Evolutionary conservation across 305 asterid genomes (phyloP).

Genomic region (Nicotiana rustica): DNA sequence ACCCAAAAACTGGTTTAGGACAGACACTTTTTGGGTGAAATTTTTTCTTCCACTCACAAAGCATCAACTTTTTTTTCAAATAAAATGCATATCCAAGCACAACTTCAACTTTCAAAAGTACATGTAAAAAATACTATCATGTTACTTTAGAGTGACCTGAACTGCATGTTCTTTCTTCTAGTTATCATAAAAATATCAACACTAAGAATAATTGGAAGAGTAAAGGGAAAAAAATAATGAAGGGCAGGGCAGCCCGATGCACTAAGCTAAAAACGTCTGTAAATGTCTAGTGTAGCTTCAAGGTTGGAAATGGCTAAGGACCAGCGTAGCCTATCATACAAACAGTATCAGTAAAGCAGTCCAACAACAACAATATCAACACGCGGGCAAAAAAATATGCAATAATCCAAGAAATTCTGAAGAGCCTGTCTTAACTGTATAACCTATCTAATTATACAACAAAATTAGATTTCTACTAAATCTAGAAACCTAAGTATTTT

Average conservation of each 20-base stretch:
- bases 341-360: neutral
- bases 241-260: neutral
- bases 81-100: no score
- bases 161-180: neutral
- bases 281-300: neutral
- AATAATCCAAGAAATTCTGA: neutral
- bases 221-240: neutral
- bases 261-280: neutral
- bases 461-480: neutral
- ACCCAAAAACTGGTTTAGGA: no score
- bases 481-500: constrained; percentile 70
- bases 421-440: neutral
- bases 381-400: constrained; percentile 2
- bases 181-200: neutral
- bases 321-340: neutral
- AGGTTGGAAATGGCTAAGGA: neutral
- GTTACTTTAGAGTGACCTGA: no score
- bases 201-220: neutral
- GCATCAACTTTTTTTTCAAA: no score
- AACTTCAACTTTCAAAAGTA: no score
- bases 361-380: neutral
- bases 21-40: no score
- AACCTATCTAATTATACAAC: neutral
- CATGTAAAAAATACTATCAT: no score
- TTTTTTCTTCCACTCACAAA: no score